A percentile compares a stretch with the other conserved stretches of the same genome.
Evolutionary conservation across 2,329 filamentous ascomycete genomes (phyloP).

Genomic region (Phialocephala subalpina): DNA sequence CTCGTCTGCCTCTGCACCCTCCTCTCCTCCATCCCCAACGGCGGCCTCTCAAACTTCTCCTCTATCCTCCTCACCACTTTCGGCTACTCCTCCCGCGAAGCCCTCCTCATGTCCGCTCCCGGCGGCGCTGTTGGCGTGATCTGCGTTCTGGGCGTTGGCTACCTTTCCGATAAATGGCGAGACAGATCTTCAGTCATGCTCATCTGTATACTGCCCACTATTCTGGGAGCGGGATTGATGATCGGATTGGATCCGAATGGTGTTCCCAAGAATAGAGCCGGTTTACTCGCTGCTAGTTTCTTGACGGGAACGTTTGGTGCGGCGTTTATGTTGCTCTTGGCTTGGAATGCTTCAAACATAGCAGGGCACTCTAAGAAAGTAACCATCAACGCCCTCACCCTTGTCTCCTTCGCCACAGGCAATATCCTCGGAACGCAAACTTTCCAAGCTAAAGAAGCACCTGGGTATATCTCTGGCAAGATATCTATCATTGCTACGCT

Average conservation of each 20-base stretch:
- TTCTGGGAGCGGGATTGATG: slow-evolving; percentile 27
- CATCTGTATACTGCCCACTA: slow-evolving; percentile 23
- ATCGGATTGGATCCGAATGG: slow-evolving; percentile 27
- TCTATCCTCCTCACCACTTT: slow-evolving; percentile 38
- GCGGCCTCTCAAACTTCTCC: slow-evolving; percentile 61
- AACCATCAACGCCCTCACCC: slow-evolving; percentile 51
- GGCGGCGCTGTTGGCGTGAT: slow-evolving; percentile 25
- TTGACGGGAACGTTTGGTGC: slow-evolving; percentile 28
- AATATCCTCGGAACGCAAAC: slow-evolving; percentile 55
- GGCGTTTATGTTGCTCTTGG: slow-evolving; percentile 26
- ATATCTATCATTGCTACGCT: slow-evolving; percentile 26
- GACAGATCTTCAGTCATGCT: slow-evolving; percentile 32
- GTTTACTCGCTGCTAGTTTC: slow-evolving; percentile 24
- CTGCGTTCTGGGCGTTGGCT: slow-evolving; percentile 24
- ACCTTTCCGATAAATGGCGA: slow-evolving; percentile 26
- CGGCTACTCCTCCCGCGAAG: slow-evolving; percentile 39
- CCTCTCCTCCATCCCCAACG: slow-evolving; percentile 61
- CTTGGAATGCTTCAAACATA: slow-evolving; percentile 42
- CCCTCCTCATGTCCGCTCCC: slow-evolving; percentile 24
- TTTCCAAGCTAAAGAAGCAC: slow-evolving; percentile 51
- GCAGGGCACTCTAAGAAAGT: slow-evolving; percentile 56
- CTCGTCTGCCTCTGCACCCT: slow-evolving; percentile 53
- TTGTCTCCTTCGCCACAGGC: slow-evolving; percentile 51
- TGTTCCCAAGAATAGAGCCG: slow-evolving; percentile 26
- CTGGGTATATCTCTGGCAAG: slow-evolving; percentile 44